Evolutionary conservation across 176 grass and related monocot genomes (phyloP), one percentile per base, ranked within the genome.

Genomic region (Cenchrus americanus): DNA sequence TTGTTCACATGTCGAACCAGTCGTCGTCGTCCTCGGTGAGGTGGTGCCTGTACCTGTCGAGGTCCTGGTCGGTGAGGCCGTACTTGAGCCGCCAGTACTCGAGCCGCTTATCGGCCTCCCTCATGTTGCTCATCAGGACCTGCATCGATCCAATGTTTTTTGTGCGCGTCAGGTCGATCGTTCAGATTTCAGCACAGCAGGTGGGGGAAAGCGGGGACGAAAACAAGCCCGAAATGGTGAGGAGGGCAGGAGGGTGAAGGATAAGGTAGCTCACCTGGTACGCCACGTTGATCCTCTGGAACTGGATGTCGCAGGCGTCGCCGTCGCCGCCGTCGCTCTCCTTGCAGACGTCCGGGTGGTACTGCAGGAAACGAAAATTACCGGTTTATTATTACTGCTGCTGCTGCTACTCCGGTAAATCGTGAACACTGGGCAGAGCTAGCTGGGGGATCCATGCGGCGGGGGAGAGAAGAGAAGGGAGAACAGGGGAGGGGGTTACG

Each of bases 71-170:
- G 17, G n/a, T n/a, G 32, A 89, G 78, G 50, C 77, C 83, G 77
- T 88, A 88, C 49, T 48, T 78, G 48, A 40, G 75, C 4, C 88
- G 66, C 88, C 88, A 90, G 73, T 90, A 86, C 59, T 86, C 83
- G 15, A 90, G 88, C 83, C 58, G 64, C 26, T 77, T 79, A 72
- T 90, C 88, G 10, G 83, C 79, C 79, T 82, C 88, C 41, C 66
- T 71, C 79, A 90, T 27, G 73, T 14, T 73, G 49, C 27, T n/a
- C 88, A 90, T 90, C 49, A 90, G 49, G 73, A 42, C 66, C 66
- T 89, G 73, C 82, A 30, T 6, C 54, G 53, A 7, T 37, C 34
- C 34, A 17, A 52, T 15, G 11, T 2, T 60, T 60, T 22, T n/a
- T 37, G 34, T 3, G 2, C 34, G 15, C 32, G n/a, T 60, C n/a